These are phyloP conservation scores for Reutealis trisperma DNA, from an alignment of 345 rosid species.

Conservation along the genomic window DNA sequence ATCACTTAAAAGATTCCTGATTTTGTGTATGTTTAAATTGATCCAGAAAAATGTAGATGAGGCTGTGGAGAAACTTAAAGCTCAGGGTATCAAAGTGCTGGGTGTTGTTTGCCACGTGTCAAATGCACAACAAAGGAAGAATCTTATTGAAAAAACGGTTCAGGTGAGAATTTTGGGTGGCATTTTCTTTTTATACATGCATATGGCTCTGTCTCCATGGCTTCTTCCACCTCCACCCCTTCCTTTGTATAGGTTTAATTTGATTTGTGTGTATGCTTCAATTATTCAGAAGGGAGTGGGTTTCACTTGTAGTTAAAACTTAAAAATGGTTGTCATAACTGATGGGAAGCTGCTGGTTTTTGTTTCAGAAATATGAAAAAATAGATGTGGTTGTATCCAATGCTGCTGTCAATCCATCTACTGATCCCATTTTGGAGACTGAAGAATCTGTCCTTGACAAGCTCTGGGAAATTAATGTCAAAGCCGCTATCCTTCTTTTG, in stretches of 20 bases:
- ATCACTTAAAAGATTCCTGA: neutral
- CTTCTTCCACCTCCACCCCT: neutral
- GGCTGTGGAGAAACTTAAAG: conserved; percentile 69
- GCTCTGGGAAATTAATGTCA: conserved; percentile 89
- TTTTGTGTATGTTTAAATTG: neutral
- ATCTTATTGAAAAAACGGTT: conserved; percentile 61
- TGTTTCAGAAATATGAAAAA: conserved; percentile 70
- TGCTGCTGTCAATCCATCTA: conserved; percentile 84
- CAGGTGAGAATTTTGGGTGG: conserved; percentile 44
- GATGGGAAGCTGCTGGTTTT: neutral
- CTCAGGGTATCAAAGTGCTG: conserved; percentile 61
- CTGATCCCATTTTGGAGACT: conserved; percentile 56
- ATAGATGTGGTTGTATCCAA: conserved; percentile 77
- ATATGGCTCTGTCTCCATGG: neutral
- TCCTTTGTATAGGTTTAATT: neutral
- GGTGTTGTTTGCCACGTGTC: conserved; percentile 94
- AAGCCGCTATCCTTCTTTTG: conserved; percentile 65
- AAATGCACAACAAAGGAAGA: conserved; percentile 68
- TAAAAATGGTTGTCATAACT: neutral
- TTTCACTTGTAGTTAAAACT: neutral
- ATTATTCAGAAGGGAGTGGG: no score
- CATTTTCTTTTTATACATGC: neutral
- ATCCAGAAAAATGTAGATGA: conserved; percentile 79
- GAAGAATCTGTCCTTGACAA: conserved; percentile 73
- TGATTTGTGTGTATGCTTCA: neutral